Percentiles rank a stretch among this genome's conserved stretches.
Conservation (phyloP, 768 basidiomycete genomes). For the Xerocomellus chrysenteron region DNA sequence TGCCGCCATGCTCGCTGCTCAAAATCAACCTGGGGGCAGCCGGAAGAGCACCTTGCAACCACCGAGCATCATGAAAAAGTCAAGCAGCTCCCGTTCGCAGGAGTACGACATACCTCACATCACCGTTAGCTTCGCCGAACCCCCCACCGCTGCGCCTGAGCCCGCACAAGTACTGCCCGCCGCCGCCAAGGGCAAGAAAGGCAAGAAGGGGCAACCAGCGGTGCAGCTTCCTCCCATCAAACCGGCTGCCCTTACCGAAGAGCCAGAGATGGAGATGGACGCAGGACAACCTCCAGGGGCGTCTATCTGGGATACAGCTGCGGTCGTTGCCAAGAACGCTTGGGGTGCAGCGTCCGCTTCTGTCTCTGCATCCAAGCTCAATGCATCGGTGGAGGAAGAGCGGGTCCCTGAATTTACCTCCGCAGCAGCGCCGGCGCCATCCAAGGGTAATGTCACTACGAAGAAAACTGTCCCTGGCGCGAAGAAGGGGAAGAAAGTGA, state of each 20-base stretch:
- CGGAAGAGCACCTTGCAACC: conserved; percentile 14
- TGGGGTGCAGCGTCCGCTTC: conserved; percentile 8
- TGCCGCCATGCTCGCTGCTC: conserved; percentile 13
- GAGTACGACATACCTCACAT: conserved; percentile 29
- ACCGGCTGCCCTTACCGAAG: conserved; percentile 19
- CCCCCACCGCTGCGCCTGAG: not conserved
- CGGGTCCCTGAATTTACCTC: not conserved
- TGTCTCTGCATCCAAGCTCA: conserved; percentile 2
- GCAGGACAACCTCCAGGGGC: conserved; percentile 21
- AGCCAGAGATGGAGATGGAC: conserved; percentile 14
- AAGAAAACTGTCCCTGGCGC: conserved; percentile 11
- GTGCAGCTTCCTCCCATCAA: conserved; percentile 11
- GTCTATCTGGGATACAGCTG: conserved; percentile 18
- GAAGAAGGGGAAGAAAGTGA: conserved; percentile 29
- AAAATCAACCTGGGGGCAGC: conserved; percentile 4
- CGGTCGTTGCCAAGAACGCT: conserved; percentile 10
- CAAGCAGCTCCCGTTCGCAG: conserved; percentile 25
- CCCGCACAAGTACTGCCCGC: conserved; percentile 10
- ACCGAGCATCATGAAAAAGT: conserved; percentile 28
- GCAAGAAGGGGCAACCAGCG: conserved; percentile 21
- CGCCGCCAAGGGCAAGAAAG: conserved; percentile 24
- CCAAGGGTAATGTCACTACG: conserved; percentile 3
- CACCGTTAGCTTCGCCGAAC: conserved; percentile 26
- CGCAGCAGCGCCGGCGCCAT: not conserved
- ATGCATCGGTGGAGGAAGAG: conserved; percentile 8